Base-by-base conservation (phyloP, 805 yeast genomes). In the Pichia californica region DNA sequence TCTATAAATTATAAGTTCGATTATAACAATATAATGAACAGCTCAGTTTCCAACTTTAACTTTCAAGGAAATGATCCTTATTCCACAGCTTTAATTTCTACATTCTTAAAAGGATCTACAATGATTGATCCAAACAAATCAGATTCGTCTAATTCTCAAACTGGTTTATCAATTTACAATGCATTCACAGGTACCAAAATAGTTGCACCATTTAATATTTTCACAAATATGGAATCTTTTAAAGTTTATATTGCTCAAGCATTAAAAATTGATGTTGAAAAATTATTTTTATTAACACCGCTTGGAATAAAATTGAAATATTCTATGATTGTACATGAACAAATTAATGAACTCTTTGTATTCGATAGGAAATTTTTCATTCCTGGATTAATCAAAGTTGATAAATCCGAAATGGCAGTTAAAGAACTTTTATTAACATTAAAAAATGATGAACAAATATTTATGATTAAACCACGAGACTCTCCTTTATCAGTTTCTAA, bases 241-340 rank as follows among this genome's bases (percentile, higher is more conserved):
- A 70, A 67, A 48, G 62, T 55, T 25, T 70, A 64, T 49, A 65
- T 76, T 18, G 46, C 67, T 7, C 57, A 62, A 4, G 62, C 67
- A 31, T 69, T 76, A 58, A 52, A 53, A 34, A 72, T 76, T 2
- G 68, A 74, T 0, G 29, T 51, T 1, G 65, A 60, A 21, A 68
- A 70, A 40, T 51, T 72, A 34, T 68, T 83, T 50, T 62, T 83
- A 13, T 60, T 83, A 31, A 71, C 88, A 3, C 77, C 88, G 1
- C 79, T 74, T 57, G 89, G 89, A 0, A 70, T 76, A 36, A 77
- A 74, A 52, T 64, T 83, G 49, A 78, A 74, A 57, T 73, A 66
- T 56, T 69, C 68, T 54, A 70, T 68, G 69, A 67, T 69, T 36
- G 66, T 62, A 5, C 63, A 60, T 45, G 66, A 74, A 50, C 81